These are phyloP conservation scores for Nasturtium officinale DNA, from an alignment of 345 rosid species.

Conservation along the genomic window DNA sequence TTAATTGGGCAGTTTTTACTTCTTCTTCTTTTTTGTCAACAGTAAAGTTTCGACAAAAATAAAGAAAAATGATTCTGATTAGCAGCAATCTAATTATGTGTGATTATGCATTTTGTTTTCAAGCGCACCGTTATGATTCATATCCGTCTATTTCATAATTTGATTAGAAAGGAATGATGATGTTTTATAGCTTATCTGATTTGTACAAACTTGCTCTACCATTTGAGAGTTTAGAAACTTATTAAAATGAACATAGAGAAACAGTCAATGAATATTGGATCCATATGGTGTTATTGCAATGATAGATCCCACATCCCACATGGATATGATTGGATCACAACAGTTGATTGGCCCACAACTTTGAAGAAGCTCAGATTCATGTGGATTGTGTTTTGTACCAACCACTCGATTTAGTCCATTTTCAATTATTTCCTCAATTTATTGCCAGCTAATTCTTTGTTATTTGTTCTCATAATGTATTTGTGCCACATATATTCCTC, in stretches of 20 bases:
- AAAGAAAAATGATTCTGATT: not conserved
- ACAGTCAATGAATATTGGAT: slow-evolving; percentile 5
- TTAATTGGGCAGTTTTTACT: slow-evolving; percentile 17
- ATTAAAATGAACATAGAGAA: not conserved
- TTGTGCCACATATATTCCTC: slow-evolving; percentile 4
- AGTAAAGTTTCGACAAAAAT: not conserved
- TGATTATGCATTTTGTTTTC: not conserved
- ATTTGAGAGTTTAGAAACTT: not conserved
- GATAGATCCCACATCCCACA: slow-evolving; percentile 43
- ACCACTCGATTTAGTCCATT: slow-evolving; percentile 29
- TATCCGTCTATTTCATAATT: not conserved
- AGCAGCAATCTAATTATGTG: not conserved
- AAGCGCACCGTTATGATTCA: not conserved
- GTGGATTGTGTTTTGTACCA: slow-evolving; percentile 46
- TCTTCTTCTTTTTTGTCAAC: not conserved
- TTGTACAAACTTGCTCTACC: not conserved
- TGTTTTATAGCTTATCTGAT: not conserved
- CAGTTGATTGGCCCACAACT: slow-evolving; percentile 37
- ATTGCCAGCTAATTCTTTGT: slow-evolving; percentile 32
- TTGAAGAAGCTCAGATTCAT: slow-evolving; percentile 40
- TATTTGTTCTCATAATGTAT: slow-evolving; percentile 16
- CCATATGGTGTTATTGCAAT: slow-evolving; percentile 27
- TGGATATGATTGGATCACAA: slow-evolving; percentile 47
- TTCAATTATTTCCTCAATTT: slow-evolving; percentile 1
- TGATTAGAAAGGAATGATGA: not conserved